phyloP scores from a whole-genome alignment of 495 filamentous ascomycete genomes.

The Aspergillus affinis region DNA sequence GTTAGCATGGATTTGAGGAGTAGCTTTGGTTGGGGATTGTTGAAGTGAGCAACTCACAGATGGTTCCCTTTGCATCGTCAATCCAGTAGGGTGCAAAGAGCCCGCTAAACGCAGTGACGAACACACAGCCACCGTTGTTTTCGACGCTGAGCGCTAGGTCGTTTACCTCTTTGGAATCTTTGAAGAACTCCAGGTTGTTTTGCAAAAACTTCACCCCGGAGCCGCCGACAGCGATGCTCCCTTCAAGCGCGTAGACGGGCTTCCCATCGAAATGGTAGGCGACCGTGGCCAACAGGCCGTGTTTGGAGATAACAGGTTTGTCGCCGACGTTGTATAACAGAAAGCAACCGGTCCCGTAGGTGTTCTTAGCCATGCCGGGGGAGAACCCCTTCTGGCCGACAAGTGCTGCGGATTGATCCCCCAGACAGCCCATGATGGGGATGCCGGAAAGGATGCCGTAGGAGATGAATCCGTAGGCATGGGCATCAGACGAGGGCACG shows the following conservation, averaged over 20 bases:
- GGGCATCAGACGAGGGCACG: conserved; percentile 76
- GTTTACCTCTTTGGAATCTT: conserved; percentile 71
- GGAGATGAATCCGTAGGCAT: conserved; percentile 68
- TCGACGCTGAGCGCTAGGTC: conserved; percentile 76
- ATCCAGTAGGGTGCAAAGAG: conserved; percentile 98
- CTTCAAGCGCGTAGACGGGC: conserved; percentile 88
- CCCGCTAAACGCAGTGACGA: conserved; percentile 95
- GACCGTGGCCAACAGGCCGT: conserved; percentile 88
- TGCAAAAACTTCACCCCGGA: conserved; percentile 86
- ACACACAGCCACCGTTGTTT: conserved; percentile 89
- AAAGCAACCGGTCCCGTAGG: conserved; percentile 95
- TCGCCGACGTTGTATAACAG: conserved; percentile 90
- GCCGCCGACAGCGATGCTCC: conserved; percentile 90
- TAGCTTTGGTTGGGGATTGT: neutral
- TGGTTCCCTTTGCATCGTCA: conserved; percentile 89
- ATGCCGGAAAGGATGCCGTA: conserved; percentile 65
- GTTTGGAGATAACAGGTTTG: conserved; percentile 84
- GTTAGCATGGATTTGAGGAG: neutral
- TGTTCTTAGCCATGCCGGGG: conserved; percentile 91
- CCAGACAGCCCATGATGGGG: conserved; percentile 81
- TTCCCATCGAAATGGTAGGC: conserved; percentile 71
- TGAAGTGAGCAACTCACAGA: conserved; percentile 53
- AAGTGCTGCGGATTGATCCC: conserved; percentile 90
- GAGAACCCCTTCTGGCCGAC: conserved; percentile 91
- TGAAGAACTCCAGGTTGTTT: conserved; percentile 81